phyloP scores from a whole-genome alignment of 139 green algal species.

The Pycnococcus provasolii region DNA sequence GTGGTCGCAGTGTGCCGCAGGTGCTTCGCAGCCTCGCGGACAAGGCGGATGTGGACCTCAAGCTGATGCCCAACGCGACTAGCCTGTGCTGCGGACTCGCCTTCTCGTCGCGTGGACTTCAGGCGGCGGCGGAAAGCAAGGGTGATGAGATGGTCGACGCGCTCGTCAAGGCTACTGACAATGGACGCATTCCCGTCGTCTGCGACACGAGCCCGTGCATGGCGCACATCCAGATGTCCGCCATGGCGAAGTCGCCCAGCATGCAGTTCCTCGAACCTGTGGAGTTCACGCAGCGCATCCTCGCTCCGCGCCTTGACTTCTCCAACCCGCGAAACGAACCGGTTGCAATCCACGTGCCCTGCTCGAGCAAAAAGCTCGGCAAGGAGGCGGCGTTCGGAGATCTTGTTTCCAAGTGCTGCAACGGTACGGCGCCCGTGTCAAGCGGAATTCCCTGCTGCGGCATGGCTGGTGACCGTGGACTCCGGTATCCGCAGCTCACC shows the following conservation, averaged over 20 bases:
- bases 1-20: conserved; percentile 60
- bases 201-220: conserved; percentile 87
- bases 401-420: conserved; percentile 66
- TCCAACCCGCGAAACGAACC: conserved; percentile 52
- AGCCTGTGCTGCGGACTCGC: conserved; percentile 83
- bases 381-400: conserved; percentile 75
- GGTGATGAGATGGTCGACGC: conserved; percentile 57
- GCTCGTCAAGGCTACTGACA: conserved; percentile 71
- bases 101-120: conserved; percentile 86
- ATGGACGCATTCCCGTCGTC: conserved; percentile 56
- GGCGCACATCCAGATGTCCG: conserved; percentile 60
- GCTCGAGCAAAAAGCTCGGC: conserved; percentile 96
- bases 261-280: conserved; percentile 89
- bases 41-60: conserved; percentile 58
- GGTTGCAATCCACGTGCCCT: conserved; percentile 88
- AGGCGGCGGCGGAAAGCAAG: conserved; percentile 56
- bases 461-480: conserved; percentile 88
- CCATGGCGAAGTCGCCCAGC: conserved; percentile 55
- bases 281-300: conserved; percentile 85
- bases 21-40: conserved; percentile 79
- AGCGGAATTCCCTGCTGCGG: conserved; percentile 83
- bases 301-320: conserved; percentile 90
- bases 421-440: conserved; percentile 53
- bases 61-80: background rate
- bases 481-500: conserved; percentile 89